Conservation (phyloP, 1,139 yeast species). For the Yamadazyma spencermartinsiae region DNA sequence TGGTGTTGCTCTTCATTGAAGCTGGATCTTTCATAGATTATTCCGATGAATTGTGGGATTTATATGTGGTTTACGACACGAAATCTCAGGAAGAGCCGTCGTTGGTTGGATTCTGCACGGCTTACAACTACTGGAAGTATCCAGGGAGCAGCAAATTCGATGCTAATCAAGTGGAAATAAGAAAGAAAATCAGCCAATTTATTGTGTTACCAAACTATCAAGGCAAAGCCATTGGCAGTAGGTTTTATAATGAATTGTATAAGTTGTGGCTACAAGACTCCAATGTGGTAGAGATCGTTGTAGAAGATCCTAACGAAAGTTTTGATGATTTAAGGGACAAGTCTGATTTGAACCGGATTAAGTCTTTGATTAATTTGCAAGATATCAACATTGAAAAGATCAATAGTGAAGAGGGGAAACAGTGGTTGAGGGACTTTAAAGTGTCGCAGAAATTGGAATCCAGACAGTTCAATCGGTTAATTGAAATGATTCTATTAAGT, state of each 20-base stretch:
- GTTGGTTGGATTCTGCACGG: conserved; percentile 79
- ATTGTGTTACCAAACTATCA: conserved; percentile 81
- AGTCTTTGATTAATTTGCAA: conserved; percentile 13
- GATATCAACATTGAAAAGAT: conserved; percentile 24
- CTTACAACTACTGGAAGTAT: conserved; percentile 82
- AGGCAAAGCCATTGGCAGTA: conserved; percentile 67
- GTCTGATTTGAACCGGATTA: conserved; percentile 64
- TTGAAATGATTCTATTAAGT: conserved; percentile 72
- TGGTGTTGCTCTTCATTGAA: conserved; percentile 83
- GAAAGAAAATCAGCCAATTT: conserved; percentile 87
- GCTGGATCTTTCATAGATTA: conserved; percentile 90
- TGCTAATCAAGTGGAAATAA: conserved; percentile 35
- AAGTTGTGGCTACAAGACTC: conserved; percentile 55
- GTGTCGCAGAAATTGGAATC: conserved; percentile 60
- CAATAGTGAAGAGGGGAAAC: conserved; percentile 13
- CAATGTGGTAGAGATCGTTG: conserved; percentile 70
- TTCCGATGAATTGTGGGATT: conserved; percentile 72
- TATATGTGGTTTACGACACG: conserved; percentile 52
- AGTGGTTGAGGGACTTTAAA: conserved; percentile 46
- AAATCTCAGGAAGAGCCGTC: conserved; percentile 36
- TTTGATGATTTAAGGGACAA: conserved; percentile 91
- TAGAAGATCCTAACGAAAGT: conserved; percentile 93
- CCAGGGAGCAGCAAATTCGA: conserved; percentile 62
- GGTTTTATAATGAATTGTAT: conserved; percentile 58
- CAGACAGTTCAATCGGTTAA: conserved; percentile 73